Conservation (phyloP, 192 early-diverging fungal species). For the Radiomyces spectabilis region DNA sequence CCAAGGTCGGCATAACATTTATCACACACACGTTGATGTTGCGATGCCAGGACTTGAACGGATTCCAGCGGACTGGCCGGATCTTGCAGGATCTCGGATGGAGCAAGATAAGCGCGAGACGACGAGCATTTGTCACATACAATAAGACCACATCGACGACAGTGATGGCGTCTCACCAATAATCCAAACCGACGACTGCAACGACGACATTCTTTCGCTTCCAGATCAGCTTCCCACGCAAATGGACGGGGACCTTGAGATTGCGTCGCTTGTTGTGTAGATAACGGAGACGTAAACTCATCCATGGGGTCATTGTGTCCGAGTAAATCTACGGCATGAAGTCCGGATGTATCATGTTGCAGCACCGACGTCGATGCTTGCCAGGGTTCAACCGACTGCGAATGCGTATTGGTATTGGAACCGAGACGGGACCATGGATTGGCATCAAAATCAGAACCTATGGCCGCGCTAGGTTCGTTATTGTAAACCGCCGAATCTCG, state of each 20-base stretch:
- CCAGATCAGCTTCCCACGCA: conserved; percentile 75
- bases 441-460: conserved; percentile 7
- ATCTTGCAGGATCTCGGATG: conserved; percentile 38
- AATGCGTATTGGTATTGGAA: conserved; percentile 1
- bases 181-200: conserved; percentile 68
- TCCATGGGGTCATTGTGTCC: conserved; percentile 8
- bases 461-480: background rate
- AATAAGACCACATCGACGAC: conserved; percentile 81
- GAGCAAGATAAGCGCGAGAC: conserved; percentile 42
- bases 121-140: too few species aligned
- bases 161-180: conserved; percentile 82
- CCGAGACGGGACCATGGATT: conserved; percentile 26
- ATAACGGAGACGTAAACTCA: too few species aligned
- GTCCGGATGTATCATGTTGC: too few species aligned
- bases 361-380: too few species aligned
- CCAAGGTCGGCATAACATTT: conserved; percentile 29
- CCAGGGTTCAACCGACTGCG: background rate
- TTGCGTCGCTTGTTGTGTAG: background rate
- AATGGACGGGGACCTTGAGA: conserved; percentile 16
- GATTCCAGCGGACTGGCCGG: conserved; percentile 19
- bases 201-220: conserved; percentile 56
- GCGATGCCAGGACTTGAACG: conserved; percentile 7
- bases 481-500: conserved; percentile 17
- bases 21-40: conserved; percentile 28
- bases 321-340: too few species aligned